Percentiles rank a stretch among this genome's conserved stretches.
Evolutionary conservation across 139 green algal genomes (phyloP).

Genomic region (Chlamydomonas incerta): DNA sequence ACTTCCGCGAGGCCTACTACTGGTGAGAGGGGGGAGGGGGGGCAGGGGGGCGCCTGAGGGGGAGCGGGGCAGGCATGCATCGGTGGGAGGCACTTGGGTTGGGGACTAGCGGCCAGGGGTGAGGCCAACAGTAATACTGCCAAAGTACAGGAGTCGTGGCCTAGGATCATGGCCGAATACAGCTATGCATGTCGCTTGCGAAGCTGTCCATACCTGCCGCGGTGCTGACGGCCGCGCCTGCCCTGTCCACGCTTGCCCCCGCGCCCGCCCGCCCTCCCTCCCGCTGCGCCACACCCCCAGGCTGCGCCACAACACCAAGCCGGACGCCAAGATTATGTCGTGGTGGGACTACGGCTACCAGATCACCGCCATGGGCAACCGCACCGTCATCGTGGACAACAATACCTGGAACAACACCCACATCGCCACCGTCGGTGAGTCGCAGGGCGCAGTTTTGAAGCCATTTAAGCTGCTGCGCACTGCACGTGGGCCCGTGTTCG

Average conservation of each 20-base stretch:
- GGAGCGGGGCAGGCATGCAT: neutral
- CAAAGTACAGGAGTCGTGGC: too few relatives aligned
- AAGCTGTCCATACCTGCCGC: too few relatives aligned
- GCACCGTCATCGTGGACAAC: slow-evolving; percentile 95
- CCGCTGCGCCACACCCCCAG: slow-evolving; percentile 72
- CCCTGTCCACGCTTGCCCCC: neutral
- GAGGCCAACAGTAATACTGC: too few relatives aligned
- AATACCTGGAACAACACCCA: slow-evolving; percentile 98
- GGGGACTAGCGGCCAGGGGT: too few relatives aligned
- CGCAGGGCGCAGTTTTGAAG: too few relatives aligned
- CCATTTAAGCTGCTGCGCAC: too few relatives aligned
- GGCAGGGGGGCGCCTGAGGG: neutral
- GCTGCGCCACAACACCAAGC: slow-evolving; percentile 89
- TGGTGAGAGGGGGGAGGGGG: slow-evolving; percentile 58
- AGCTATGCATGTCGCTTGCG: too few relatives aligned
- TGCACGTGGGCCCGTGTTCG: too few relatives aligned
- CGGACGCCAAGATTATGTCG: slow-evolving; percentile 81
- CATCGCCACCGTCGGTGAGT: slow-evolving; percentile 89
- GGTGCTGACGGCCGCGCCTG: too few relatives aligned
- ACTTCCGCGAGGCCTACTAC: slow-evolving; percentile 84
- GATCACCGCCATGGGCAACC: slow-evolving; percentile 93
- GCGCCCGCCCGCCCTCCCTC: neutral
- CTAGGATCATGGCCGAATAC: too few relatives aligned
- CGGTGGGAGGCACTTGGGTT: neutral
- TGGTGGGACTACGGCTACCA: slow-evolving; percentile 98